Evolutionary conservation across 2,329 filamentous ascomycete genomes (phyloP).

Genomic region (Trichoderma brevicompactum): DNA sequence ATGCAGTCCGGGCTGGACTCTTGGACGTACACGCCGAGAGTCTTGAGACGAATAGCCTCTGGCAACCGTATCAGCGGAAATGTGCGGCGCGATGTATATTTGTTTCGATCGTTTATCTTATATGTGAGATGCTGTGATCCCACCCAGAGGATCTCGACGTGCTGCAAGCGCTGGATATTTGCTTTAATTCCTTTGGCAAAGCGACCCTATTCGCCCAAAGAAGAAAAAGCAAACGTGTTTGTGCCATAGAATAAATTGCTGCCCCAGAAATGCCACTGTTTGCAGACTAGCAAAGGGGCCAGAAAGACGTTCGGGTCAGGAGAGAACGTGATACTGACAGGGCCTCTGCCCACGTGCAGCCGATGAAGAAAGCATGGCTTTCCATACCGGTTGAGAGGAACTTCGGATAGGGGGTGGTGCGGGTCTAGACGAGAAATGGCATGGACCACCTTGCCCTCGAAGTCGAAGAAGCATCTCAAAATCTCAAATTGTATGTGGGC

Average conservation of each 20-base stretch:
- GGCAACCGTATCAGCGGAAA: slow-evolving; percentile 43
- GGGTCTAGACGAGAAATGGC: slow-evolving; percentile 52
- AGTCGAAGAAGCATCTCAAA: slow-evolving; percentile 45
- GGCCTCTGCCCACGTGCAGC: slow-evolving; percentile 45
- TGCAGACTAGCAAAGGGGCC: slow-evolving; percentile 46
- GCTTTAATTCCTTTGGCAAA: slow-evolving; percentile 51
- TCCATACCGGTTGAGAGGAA: slow-evolving; percentile 29
- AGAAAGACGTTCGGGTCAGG: slow-evolving; percentile 45
- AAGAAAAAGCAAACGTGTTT: slow-evolving; percentile 58
- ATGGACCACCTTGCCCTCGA: slow-evolving; percentile 44
- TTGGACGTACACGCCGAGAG: slow-evolving; percentile 46
- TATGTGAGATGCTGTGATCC: slow-evolving; percentile 44
- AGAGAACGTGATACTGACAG: slow-evolving; percentile 42
- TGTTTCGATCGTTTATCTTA: slow-evolving; percentile 27
- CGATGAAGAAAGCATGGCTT: slow-evolving; percentile 39
- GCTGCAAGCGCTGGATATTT: slow-evolving; percentile 48
- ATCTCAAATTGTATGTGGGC: slow-evolving; percentile 42
- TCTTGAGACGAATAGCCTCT: slow-evolving; percentile 47
- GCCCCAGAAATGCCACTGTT: slow-evolving; percentile 47
- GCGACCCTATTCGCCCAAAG: slow-evolving; percentile 55
- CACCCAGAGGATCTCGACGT: slow-evolving; percentile 50
- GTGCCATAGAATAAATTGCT: slow-evolving; percentile 52
- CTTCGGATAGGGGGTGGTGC: slow-evolving; percentile 31
- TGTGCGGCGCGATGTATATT: slow-evolving; percentile 46
- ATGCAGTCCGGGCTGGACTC: slow-evolving; percentile 41